Base-by-base conservation (phyloP, 169 alveolate genomes). In the Babesia ovis region DNA sequence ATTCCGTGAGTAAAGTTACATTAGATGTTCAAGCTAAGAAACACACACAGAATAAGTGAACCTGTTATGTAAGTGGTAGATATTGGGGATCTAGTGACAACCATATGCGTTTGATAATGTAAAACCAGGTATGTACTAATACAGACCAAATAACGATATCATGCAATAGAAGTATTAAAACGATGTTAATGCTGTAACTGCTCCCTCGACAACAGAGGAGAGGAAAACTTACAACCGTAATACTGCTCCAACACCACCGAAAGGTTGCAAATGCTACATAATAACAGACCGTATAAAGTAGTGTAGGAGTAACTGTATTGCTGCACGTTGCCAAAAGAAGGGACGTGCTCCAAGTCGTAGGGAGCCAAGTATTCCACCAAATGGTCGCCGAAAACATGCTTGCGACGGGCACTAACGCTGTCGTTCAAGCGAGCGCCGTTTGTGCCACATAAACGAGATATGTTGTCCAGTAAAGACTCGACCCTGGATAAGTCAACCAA, bases 281-380 rank as follows among this genome's bases (percentile, higher is more conserved):
- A 57, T 1, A 77, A 50, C 9, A 41, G 59, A 12, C 68, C 55
- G 48, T 46, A 68, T 23, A 77, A 72, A 22, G 86, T 23, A 51
- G 34, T 64, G 66, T 43, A 68, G 27, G 86, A 48, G 51, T 77
- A 77, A 12, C 31, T 56, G 50, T 37, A 57, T 57, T 42, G 57
- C 50, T 61, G 72, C 25, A 45, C 64, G 66, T 41, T 77, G 34
- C 68, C 74, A 22, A 64, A 68, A 20, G 82, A 77, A 6, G 72
- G 53, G 37, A 64, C 81, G 50, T 64, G 86, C 66, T 77, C 86
- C 64, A 64, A 57, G 46, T 66, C 73, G 50, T 51, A 68, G 31
- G 80, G 86, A 14, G 68, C 68, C 59, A 64, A 46, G 66, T 60
- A 57, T 12, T 77, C 81, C 61, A 66, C 43, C 48, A 62, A 9